A percentile compares a stretch with the other conserved stretches of the same genome.
These are phyloP conservation scores for Dactylorhiza incarnata DNA, from an alignment of 106 monocot genomes.

Conservation along the genomic window DNA sequence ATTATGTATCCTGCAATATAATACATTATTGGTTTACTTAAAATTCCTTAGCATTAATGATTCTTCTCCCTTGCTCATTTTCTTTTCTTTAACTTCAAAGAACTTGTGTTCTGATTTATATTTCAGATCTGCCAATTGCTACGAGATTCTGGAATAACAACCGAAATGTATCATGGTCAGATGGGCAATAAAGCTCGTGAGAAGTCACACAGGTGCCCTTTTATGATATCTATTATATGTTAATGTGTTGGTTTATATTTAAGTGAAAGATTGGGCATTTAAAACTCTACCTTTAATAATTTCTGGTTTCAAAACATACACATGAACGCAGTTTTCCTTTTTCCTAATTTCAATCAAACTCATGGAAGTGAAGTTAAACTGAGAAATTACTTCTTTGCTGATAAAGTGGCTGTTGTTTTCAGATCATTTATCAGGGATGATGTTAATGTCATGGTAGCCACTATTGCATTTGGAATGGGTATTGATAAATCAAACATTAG, in stretches of 20 bases:
- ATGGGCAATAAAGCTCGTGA: constrained; percentile 86
- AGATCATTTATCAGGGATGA: constrained; percentile 94
- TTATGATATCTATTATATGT: background rate
- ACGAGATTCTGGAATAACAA: constrained; percentile 49
- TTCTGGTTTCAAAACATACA: background rate
- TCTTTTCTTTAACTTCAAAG: background rate
- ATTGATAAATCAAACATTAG: constrained; percentile 95
- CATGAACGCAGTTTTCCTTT: background rate
- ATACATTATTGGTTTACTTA: background rate
- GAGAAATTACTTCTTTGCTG: background rate
- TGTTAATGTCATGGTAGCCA: constrained; percentile 87
- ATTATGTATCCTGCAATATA: background rate
- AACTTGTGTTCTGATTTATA: constrained; percentile 7
- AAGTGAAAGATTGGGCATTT: background rate
- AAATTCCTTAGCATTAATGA: background rate
- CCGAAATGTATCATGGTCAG: constrained; percentile 88
- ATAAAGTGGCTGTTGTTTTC: constrained; percentile 12
- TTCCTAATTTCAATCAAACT: background rate
- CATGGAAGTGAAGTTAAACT: background rate
- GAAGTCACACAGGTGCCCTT: constrained; percentile 66
- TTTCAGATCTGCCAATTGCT: constrained; percentile 61
- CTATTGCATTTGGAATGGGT: constrained; percentile 99
- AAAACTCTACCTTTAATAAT: background rate
- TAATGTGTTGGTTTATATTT: background rate
- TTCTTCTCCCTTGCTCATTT: background rate